Conservation (phyloP, 441 rosid species). For the Iberis amara region DNA sequence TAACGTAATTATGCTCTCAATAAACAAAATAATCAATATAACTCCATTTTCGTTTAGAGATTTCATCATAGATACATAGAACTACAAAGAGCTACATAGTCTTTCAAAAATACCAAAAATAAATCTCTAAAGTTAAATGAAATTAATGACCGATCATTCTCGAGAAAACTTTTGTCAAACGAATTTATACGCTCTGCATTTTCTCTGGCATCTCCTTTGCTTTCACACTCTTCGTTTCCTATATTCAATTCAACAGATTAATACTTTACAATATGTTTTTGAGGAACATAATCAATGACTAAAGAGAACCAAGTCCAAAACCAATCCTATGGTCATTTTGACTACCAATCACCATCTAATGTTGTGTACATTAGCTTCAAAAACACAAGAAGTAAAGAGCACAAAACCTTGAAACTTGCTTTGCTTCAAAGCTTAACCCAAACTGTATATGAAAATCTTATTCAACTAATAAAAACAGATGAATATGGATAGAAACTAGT, state of each 20-base stretch:
- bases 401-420: conserved; percentile 6
- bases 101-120: no score
- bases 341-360: background rate
- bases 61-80: no score
- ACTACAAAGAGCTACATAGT: no score
- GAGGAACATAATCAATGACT: conserved; percentile 15
- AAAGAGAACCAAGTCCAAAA: conserved; percentile 4
- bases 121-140: no score
- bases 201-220: conserved; percentile 31
- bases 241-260: background rate
- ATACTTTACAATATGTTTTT: background rate
- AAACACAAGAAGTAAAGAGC: conserved; percentile 14
- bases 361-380: background rate
- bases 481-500: background rate
- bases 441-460: conserved; percentile 3
- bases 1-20: no score
- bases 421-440: conserved; percentile 20
- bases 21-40: no score
- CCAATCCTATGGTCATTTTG: background rate
- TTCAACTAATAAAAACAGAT: background rate
- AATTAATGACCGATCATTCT: no score
- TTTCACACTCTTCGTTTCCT: conserved; percentile 26
- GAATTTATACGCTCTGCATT: conserved; percentile 28
- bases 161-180: no score
- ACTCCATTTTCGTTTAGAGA: no score